Evolutionary conservation across 179 eudicot genomes (phyloP).

Genomic region (Heliamphora ciliata): DNA sequence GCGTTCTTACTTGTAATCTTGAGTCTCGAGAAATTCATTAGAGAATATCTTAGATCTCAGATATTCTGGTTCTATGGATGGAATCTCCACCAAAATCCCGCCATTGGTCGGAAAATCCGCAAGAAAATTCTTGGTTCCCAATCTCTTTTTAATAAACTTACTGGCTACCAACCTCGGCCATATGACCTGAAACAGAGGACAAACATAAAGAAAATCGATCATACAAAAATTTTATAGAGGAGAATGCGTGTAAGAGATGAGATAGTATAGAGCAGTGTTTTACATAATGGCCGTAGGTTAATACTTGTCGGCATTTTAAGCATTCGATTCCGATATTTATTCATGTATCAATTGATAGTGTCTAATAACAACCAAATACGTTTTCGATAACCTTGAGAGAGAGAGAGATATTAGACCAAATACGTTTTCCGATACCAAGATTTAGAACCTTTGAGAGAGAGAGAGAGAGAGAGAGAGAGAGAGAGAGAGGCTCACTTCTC

Average conservation of each 20-base stretch:
- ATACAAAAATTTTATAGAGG: not conserved
- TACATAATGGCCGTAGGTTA: too few species aligned
- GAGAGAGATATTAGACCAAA: too few species aligned
- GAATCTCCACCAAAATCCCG: constrained; percentile 14
- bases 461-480: constrained; percentile 2
- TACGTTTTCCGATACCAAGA: too few species aligned
- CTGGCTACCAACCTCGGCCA: constrained; percentile 41
- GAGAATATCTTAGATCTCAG: constrained; percentile 8
- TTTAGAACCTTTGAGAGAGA: too few species aligned
- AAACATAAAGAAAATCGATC: not conserved
- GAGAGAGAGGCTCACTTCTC: constrained; percentile 15
- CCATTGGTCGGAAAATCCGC: constrained; percentile 24
- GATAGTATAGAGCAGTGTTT: too few species aligned
- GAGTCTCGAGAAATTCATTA: constrained; percentile 17
- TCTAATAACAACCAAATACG: too few species aligned
- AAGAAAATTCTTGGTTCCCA: constrained; percentile 32
- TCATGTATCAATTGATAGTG: too few species aligned
- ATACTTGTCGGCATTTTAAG: too few species aligned
- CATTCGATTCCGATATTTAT: too few species aligned
- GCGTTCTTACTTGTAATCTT: constrained; percentile 27
- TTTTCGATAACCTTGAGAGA: too few species aligned
- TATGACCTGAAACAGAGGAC: constrained; percentile 23
- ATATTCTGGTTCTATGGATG: constrained; percentile 9
- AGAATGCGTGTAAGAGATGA: too few species aligned
- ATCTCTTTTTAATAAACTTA: constrained; percentile 20